phyloP scores from a whole-genome alignment of 192 early-diverging fungal genomes.

The Coemansia aciculifera region DNA sequence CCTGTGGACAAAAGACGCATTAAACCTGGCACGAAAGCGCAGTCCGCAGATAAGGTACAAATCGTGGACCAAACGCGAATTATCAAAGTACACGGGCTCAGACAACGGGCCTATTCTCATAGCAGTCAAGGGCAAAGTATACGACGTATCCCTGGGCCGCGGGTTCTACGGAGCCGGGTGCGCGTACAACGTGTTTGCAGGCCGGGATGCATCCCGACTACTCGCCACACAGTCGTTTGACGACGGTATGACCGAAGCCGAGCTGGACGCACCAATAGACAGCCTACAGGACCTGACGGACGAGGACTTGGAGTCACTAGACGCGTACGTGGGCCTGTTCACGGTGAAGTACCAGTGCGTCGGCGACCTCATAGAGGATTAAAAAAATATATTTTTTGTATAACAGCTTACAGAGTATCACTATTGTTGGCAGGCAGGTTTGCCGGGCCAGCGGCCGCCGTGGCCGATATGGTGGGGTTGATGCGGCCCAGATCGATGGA shows the following conservation, averaged over 20 bases:
- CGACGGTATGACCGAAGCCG: slow-evolving; percentile 65
- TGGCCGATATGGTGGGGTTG: not conserved
- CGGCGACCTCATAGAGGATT: slow-evolving; percentile 67
- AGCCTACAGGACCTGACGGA: slow-evolving; percentile 69
- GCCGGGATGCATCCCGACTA: slow-evolving; percentile 89
- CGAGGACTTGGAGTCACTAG: slow-evolving; percentile 72
- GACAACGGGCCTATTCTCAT: slow-evolving; percentile 68
- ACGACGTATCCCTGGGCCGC: slow-evolving; percentile 83
- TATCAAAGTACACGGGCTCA: slow-evolving; percentile 27
- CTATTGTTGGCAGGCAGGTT: not conserved
- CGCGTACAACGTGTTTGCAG: slow-evolving; percentile 93
- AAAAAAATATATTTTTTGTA: not conserved
- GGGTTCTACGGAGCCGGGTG: slow-evolving; percentile 89
- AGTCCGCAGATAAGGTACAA: slow-evolving; percentile 8
- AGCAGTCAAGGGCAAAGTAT: slow-evolving; percentile 82
- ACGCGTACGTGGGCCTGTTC: slow-evolving; percentile 80
- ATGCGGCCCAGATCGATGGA: slow-evolving; percentile 15
- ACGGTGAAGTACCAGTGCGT: slow-evolving; percentile 74
- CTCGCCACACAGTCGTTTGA: slow-evolving; percentile 92
- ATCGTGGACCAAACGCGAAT: slow-evolving; percentile 47
- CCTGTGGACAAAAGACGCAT: slow-evolving; percentile 35
- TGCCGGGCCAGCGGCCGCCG: not conserved
- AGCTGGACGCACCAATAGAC: slow-evolving; percentile 73
- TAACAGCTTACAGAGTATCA: not conserved
- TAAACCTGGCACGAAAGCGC: slow-evolving; percentile 20